These are phyloP conservation scores for Pichia sp. DNA, from an alignment of 1,139 yeast species.

Conservation along the genomic window DNA sequence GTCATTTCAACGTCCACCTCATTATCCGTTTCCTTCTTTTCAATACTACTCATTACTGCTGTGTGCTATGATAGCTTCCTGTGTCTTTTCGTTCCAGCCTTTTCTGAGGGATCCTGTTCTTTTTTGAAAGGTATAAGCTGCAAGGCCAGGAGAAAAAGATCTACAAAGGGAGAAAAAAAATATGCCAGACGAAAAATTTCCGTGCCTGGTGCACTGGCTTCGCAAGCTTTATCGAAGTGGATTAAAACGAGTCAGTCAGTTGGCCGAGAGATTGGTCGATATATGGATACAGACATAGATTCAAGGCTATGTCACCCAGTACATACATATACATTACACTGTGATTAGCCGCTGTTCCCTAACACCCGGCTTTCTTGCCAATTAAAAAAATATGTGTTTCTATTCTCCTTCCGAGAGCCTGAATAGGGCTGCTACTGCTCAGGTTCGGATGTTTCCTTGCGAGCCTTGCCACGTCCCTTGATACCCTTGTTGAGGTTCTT, in stretches of 20 bases:
- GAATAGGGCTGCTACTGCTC: conserved; percentile 29
- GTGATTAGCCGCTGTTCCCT: too few species aligned
- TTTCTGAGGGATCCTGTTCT: too few species aligned
- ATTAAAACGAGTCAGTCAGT: too few species aligned
- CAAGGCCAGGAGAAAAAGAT: neutral
- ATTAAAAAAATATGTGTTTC: too few species aligned
- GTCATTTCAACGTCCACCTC: conserved; percentile 9
- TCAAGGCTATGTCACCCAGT: neutral
- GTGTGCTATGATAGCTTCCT: neutral
- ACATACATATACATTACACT: neutral
- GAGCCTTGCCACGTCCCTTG: conserved; percentile 67
- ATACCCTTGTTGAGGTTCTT: conserved; percentile 88
- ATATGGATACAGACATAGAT: neutral
- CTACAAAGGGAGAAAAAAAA: neutral
- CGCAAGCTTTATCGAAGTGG: neutral
- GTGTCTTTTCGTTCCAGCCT: neutral
- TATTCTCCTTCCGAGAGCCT: too few species aligned
- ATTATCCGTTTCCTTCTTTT: neutral
- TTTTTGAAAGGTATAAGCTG: neutral
- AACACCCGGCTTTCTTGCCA: neutral
- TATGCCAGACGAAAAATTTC: neutral
- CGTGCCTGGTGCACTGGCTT: neutral
- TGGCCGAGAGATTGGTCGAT: neutral
- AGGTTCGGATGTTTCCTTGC: neutral
- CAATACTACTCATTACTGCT: conserved; percentile 3